A percentile compares a stretch with the other conserved stretches of the same genome.
These are phyloP conservation scores for Trichoderma atroviride DNA, from an alignment of 2,329 filamentous ascomycete genomes.

Conservation along the genomic window DNA sequence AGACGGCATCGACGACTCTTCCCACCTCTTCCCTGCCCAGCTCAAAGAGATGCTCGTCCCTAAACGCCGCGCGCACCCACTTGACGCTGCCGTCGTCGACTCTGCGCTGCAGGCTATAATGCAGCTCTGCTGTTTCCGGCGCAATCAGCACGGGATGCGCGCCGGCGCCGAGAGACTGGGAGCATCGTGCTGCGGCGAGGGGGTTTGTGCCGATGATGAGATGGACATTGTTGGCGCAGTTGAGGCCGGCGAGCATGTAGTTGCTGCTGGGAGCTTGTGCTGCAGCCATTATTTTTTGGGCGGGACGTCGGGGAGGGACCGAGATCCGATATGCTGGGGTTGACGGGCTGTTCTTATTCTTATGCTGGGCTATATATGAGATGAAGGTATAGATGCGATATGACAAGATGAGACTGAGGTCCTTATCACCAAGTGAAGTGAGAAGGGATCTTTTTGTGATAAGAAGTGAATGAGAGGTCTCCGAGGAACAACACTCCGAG, in stretches of 20 bases:
- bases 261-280: constrained; percentile 22
- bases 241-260: constrained; percentile 67
- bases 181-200: constrained; percentile 81
- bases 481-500: background rate
- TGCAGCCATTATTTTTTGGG: background rate
- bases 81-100: constrained; percentile 67
- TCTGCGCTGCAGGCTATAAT: constrained; percentile 61
- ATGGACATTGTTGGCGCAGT: constrained; percentile 73
- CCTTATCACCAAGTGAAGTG: background rate
- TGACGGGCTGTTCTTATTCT: background rate
- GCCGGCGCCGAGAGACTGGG: constrained; percentile 78
- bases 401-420: background rate
- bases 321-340: constrained; percentile 20
- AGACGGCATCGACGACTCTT: constrained; percentile 84
- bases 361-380: background rate
- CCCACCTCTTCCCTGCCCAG: constrained; percentile 81
- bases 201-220: constrained; percentile 85
- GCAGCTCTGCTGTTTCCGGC: constrained; percentile 62
- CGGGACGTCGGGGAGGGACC: constrained; percentile 20
- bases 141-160: constrained; percentile 80
- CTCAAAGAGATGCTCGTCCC: constrained; percentile 70
- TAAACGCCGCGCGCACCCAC: constrained; percentile 68
- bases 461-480: background rate
- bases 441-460: background rate
- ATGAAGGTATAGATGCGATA: background rate